Evolutionary conservation across 129 eudicot genomes (phyloP).

Genomic region (Flaveria ramosissima): DNA sequence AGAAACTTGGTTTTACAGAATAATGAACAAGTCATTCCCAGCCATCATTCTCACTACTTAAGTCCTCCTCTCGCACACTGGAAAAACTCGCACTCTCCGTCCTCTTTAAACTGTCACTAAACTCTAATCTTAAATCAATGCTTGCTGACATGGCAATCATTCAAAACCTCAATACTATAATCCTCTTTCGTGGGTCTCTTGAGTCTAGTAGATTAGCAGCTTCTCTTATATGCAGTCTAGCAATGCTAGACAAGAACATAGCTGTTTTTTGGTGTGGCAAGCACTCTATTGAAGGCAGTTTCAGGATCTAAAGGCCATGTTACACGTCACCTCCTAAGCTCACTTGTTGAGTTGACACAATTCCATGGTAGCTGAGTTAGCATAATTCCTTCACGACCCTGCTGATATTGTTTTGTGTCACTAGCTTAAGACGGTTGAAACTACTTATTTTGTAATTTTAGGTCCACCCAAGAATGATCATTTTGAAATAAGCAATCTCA

Average conservation of each 20-base stretch:
- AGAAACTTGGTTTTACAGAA: slow-evolving; percentile 60
- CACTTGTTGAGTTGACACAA: slow-evolving; percentile 68
- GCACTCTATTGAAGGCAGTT: slow-evolving; percentile 46
- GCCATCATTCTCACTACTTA: slow-evolving; percentile 40
- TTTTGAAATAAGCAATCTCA: too few species aligned
- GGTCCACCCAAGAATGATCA: too few species aligned
- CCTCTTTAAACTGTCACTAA: slow-evolving; percentile 71
- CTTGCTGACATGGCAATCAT: slow-evolving; percentile 60
- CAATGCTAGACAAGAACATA: slow-evolving; percentile 79
- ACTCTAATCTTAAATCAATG: slow-evolving; percentile 57
- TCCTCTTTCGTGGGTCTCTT: slow-evolving; percentile 39
- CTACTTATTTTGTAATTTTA: too few species aligned
- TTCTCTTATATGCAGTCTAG: slow-evolving; percentile 72
- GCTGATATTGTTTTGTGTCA: too few species aligned
- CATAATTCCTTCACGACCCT: too few species aligned
- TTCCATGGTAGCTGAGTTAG: slow-evolving; percentile 67
- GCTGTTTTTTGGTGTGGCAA: slow-evolving; percentile 75
- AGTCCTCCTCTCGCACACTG: slow-evolving; percentile 24
- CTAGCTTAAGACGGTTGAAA: too few species aligned
- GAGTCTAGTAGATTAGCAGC: slow-evolving; percentile 65
- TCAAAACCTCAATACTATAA: slow-evolving; percentile 45
- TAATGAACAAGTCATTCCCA: slow-evolving; percentile 36
- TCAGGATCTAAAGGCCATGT: slow-evolving; percentile 8
- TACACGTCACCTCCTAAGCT: slow-evolving; percentile 69
- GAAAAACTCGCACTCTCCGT: slow-evolving; percentile 58